Evolutionary conservation across 140 eudicot species (phyloP).

Genomic region (Erigeron philadelphicus): DNA sequence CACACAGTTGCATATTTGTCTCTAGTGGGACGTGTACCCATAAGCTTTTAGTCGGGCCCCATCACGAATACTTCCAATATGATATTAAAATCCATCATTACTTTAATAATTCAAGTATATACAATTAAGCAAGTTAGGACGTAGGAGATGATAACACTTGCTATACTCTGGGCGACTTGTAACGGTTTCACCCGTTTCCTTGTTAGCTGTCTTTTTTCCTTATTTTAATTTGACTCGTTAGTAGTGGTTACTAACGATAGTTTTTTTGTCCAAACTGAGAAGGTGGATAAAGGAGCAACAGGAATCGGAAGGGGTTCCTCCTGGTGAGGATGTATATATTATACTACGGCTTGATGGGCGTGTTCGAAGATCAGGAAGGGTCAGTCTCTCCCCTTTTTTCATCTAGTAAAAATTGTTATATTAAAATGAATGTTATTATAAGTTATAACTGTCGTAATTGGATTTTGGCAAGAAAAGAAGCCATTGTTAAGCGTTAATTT

Average conservation of each 20-base stretch:
- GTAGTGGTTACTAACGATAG: neutral
- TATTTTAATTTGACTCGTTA: too few species aligned
- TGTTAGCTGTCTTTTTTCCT: too few species aligned
- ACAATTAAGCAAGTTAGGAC: too few species aligned
- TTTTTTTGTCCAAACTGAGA: slow-evolving; percentile 7
- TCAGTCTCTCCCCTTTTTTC: slow-evolving; percentile 30
- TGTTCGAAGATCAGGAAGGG: slow-evolving; percentile 92
- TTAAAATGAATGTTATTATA: neutral
- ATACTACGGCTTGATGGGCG: slow-evolving; percentile 96
- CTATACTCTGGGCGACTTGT: too few species aligned
- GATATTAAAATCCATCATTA: too few species aligned
- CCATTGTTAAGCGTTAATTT: neutral
- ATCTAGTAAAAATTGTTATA: neutral
- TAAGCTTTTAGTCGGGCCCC: too few species aligned
- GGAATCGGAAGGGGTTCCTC: slow-evolving; percentile 79
- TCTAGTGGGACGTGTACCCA: too few species aligned
- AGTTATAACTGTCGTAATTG: neutral
- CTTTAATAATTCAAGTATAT: too few species aligned
- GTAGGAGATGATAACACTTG: too few species aligned
- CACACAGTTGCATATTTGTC: too few species aligned
- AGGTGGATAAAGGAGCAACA: slow-evolving; percentile 99
- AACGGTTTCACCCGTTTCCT: too few species aligned
- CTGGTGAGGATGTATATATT: slow-evolving; percentile 95
- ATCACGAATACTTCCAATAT: too few species aligned
- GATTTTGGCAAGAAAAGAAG: neutral